These are phyloP conservation scores for Suhomyces wounanorum DNA, from an alignment of 1,139 yeast genomes.

Conservation along the genomic window DNA sequence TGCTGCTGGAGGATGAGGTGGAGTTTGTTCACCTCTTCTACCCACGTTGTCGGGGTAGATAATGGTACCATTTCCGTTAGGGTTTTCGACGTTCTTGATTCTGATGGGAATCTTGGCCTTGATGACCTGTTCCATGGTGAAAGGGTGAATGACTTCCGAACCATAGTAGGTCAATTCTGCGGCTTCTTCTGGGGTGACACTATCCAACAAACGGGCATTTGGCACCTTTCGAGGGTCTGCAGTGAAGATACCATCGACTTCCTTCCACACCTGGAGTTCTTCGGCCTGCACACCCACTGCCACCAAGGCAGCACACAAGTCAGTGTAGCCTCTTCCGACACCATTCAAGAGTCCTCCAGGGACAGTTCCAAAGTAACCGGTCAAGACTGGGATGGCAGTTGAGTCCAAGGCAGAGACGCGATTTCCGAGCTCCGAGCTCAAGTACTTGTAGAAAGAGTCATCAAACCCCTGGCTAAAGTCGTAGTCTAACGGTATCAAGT, in stretches of 20 bases:
- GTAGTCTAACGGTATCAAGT: conserved; percentile 62
- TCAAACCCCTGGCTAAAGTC: conserved; percentile 60
- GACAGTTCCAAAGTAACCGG: conserved; percentile 92
- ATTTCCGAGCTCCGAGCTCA: conserved; percentile 62
- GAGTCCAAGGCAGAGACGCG: conserved; percentile 49
- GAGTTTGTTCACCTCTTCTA: conserved; percentile 83
- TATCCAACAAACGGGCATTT: conserved; percentile 76
- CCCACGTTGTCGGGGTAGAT: conserved; percentile 90
- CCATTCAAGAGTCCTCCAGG: conserved; percentile 93
- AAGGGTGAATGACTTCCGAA: conserved; percentile 96
- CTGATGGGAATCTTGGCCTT: conserved; percentile 94
- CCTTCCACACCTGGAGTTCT: conserved; percentile 97
- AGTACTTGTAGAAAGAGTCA: conserved; percentile 62
- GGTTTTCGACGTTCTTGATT: conserved; percentile 93
- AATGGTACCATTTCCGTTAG: conserved; percentile 85
- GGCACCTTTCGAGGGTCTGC: conserved; percentile 98
- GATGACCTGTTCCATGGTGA: conserved; percentile 98
- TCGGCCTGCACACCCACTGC: conserved; percentile 93
- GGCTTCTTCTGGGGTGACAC: conserved; percentile 98
- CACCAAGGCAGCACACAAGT: conserved; percentile 91
- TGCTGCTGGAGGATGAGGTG: conserved; percentile 92
- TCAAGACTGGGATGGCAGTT: conserved; percentile 78
- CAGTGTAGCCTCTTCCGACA: conserved; percentile 97
- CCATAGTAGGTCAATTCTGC: conserved; percentile 97
- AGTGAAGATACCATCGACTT: conserved; percentile 97